Percentiles rank a stretch among this genome's conserved stretches.
These are phyloP conservation scores for Irpex sp. DNA, from an alignment of 1,284 basidiomycete genomes.

Conservation along the genomic window DNA sequence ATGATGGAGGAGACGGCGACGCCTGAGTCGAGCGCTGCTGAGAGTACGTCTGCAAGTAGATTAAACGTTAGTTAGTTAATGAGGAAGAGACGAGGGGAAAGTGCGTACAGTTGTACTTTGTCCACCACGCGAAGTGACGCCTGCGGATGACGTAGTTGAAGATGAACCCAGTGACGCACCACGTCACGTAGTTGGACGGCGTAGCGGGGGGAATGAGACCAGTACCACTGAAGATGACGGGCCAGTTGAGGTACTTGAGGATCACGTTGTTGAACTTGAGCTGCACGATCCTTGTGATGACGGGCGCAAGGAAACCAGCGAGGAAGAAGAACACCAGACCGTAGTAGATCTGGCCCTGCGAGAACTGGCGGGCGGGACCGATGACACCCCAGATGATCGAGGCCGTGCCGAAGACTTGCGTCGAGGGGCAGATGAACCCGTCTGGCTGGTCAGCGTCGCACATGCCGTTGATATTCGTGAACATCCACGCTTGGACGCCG, in stretches of 20 bases:
- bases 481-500: slow-evolving; percentile 50
- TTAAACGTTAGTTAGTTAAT: not conserved
- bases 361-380: slow-evolving; percentile 44
- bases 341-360: slow-evolving; percentile 35
- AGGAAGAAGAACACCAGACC: slow-evolving; percentile 55
- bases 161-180: slow-evolving; percentile 47
- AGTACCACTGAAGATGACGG: slow-evolving; percentile 52
- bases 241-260: slow-evolving; percentile 47
- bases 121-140: slow-evolving; percentile 51
- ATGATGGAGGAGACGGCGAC: slow-evolving; percentile 54
- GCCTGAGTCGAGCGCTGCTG: slow-evolving; percentile 61
- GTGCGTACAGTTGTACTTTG: slow-evolving; percentile 43
- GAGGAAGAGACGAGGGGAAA: not conserved
- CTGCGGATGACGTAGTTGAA: slow-evolving; percentile 55
- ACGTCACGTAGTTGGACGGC: slow-evolving; percentile 44
- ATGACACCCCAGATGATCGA: slow-evolving; percentile 50
- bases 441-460: slow-evolving; percentile 35
- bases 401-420: slow-evolving; percentile 40
- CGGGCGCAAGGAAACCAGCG: slow-evolving; percentile 45
- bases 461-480: slow-evolving; percentile 44
- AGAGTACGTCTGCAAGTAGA: slow-evolving; percentile 41
- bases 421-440: slow-evolving; percentile 39
- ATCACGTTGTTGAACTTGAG: slow-evolving; percentile 40
- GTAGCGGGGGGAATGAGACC: slow-evolving; percentile 48
- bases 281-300: slow-evolving; percentile 33